A percentile compares a stretch with the other conserved stretches of the same genome.
Evolutionary conservation across 2,329 filamentous ascomycete species (phyloP).

Genomic region (Verticillium longisporum): DNA sequence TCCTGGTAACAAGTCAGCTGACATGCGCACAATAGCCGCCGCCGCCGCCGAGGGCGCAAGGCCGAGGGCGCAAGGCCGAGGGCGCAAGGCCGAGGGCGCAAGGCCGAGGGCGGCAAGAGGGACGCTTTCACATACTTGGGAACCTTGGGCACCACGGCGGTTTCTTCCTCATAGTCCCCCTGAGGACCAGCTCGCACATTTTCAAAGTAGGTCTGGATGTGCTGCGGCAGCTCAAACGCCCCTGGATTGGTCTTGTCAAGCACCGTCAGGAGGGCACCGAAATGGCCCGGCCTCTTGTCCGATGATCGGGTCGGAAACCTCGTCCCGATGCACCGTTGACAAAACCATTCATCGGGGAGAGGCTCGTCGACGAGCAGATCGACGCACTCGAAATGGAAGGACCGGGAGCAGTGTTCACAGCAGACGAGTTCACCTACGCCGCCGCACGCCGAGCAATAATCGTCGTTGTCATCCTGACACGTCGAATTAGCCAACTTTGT

Average conservation of each 20-base stretch:
- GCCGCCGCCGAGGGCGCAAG: not conserved
- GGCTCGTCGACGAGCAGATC: constrained; percentile 68
- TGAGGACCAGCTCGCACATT: constrained; percentile 70
- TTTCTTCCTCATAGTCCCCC: constrained; percentile 70
- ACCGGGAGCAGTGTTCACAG: constrained; percentile 85
- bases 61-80: not conserved
- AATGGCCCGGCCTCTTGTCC: constrained; percentile 40
- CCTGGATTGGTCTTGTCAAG: constrained; percentile 64
- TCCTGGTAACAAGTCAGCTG: constrained; percentile 32
- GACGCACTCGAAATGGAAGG: constrained; percentile 85
- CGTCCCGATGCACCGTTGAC: constrained; percentile 60
- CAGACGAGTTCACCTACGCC: constrained; percentile 81
- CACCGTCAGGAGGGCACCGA: constrained; percentile 53
- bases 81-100: not conserved
- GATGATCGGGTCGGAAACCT: constrained; percentile 29
- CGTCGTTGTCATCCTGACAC: constrained; percentile 68
- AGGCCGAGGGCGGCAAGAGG: not conserved
- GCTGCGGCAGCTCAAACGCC: constrained; percentile 64
- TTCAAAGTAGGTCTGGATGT: constrained; percentile 70
- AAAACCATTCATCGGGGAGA: constrained; percentile 76
- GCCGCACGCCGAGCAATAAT: constrained; percentile 81
- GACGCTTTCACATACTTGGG: not conserved
- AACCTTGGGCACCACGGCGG: constrained; percentile 14
- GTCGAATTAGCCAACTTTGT: not conserved
- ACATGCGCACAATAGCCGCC: not conserved